A percentile compares a stretch with the other conserved stretches of the same genome.
Evolutionary conservation across 2,329 filamentous ascomycete genomes (phyloP).

Genomic region (Helotiales sp.): DNA sequence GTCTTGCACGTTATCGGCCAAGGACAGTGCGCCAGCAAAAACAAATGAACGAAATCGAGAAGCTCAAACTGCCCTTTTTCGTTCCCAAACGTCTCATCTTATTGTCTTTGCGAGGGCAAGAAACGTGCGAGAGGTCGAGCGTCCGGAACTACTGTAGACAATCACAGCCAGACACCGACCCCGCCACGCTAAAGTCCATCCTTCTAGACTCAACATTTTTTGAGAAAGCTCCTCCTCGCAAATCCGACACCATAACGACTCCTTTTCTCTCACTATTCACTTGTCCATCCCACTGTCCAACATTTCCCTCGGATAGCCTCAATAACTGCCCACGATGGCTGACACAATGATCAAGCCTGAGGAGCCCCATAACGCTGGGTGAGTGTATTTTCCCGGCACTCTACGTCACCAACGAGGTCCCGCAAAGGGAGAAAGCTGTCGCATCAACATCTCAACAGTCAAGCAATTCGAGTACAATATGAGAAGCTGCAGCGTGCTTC

Average conservation of each 20-base stretch:
- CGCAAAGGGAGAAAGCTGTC: conserved; percentile 15
- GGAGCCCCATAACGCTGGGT: conserved; percentile 51
- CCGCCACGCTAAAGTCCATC: conserved; percentile 13
- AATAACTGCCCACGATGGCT: conserved; percentile 42
- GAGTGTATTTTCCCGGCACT: conserved; percentile 37
- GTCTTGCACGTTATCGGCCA: neutral
- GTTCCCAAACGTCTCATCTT: neutral
- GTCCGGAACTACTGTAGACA: neutral
- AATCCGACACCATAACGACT: conserved; percentile 16
- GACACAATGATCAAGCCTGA: conserved; percentile 51
- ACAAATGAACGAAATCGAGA: neutral
- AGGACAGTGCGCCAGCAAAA: neutral
- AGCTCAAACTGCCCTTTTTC: neutral
- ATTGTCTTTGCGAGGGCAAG: neutral
- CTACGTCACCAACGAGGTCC: conserved; percentile 29
- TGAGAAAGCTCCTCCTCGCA: conserved; percentile 10
- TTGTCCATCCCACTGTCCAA: conserved; percentile 15
- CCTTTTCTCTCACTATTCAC: conserved; percentile 6
- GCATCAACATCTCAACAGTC: conserved; percentile 6
- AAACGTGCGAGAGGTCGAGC: neutral
- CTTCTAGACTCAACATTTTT: conserved; percentile 22
- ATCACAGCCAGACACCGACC: neutral
- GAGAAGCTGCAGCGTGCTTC: conserved; percentile 11
- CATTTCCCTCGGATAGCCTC: neutral
- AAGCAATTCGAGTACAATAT: neutral